Conservation (phyloP, 345 rosid genomes). For the Atalantia buxifolia region DNA sequence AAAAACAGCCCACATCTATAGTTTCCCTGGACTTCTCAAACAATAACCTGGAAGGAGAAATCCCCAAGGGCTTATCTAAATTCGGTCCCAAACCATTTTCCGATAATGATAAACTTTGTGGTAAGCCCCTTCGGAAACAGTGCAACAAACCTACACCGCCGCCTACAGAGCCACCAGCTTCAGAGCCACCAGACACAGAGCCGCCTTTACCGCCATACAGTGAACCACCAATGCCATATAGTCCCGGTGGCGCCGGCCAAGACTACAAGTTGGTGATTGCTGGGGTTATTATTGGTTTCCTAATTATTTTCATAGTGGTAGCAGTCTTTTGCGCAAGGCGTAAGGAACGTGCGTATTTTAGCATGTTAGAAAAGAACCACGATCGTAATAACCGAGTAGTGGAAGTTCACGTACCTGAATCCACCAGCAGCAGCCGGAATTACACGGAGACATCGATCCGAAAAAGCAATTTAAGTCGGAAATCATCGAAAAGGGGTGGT, state of each 20-base stretch:
- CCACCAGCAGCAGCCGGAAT: constrained; percentile 16
- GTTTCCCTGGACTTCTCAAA: constrained; percentile 42
- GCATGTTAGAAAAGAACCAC: constrained; percentile 40
- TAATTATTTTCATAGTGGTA: constrained; percentile 25
- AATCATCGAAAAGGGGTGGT: constrained; percentile 10
- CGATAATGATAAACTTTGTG: constrained; percentile 53
- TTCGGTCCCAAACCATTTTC: constrained; percentile 29
- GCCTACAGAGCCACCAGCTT: no score
- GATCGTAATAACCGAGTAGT: constrained; percentile 24
- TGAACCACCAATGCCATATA: not conserved
- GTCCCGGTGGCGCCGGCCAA: not conserved
- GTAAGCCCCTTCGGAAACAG: constrained; percentile 26
- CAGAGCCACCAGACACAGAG: no score
- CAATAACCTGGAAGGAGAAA: constrained; percentile 61
- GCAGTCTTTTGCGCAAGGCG: constrained; percentile 18
- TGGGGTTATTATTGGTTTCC: constrained; percentile 1
- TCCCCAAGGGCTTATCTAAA: constrained; percentile 38
- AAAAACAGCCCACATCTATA: constrained; percentile 19
- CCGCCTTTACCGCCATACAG: no score
- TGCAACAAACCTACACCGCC: constrained; percentile 22
- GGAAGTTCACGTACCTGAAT: constrained; percentile 34
- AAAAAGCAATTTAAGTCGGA: not conserved
- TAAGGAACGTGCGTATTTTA: constrained; percentile 35
- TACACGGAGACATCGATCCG: not conserved
- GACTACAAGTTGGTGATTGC: constrained; percentile 4